A percentile compares a stretch with the other conserved stretches of the same genome.
Conservation (phyloP, 345 rosid species). For the Euphorbia tirucalli region DNA sequence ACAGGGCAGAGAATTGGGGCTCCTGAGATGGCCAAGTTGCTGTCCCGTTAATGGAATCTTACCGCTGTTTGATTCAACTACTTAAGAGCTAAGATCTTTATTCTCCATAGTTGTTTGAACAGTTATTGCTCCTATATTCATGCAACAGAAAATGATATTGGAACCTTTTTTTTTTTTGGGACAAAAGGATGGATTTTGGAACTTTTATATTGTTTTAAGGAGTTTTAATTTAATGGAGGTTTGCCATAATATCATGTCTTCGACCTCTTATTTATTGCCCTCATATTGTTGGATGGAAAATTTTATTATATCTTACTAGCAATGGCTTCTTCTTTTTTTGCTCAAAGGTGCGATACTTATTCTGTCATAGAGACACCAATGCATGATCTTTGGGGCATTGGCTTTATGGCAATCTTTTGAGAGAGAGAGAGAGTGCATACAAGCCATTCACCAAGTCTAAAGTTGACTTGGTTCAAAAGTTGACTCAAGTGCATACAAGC, state of each 20-base stretch:
- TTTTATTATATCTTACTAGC: not conserved
- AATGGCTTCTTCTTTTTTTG: not conserved
- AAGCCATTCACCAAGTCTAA: too few species aligned
- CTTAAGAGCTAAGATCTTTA: not conserved
- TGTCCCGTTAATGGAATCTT: not conserved
- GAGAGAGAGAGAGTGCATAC: too few species aligned
- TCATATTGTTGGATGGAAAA: not conserved
- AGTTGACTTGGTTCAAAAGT: too few species aligned
- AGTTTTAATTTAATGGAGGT: not conserved
- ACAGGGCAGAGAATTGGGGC: not conserved
- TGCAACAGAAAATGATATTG: not conserved
- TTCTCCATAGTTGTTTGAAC: not conserved
- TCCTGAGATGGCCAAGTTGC: constrained; percentile 7
- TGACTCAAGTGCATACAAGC: too few species aligned
- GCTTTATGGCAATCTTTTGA: not conserved
- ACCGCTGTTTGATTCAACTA: not conserved
- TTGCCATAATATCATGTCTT: not conserved
- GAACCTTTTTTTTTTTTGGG: not conserved
- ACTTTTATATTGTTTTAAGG: not conserved
- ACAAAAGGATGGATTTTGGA: not conserved
- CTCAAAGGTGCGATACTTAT: not conserved
- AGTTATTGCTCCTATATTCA: not conserved
- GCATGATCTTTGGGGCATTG: not conserved
- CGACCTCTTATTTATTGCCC: not conserved
- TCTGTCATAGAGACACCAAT: not conserved